Evolutionary conservation across 2,329 filamentous ascomycete species (phyloP).

Genomic region (Cryphonectria parasitica): DNA sequence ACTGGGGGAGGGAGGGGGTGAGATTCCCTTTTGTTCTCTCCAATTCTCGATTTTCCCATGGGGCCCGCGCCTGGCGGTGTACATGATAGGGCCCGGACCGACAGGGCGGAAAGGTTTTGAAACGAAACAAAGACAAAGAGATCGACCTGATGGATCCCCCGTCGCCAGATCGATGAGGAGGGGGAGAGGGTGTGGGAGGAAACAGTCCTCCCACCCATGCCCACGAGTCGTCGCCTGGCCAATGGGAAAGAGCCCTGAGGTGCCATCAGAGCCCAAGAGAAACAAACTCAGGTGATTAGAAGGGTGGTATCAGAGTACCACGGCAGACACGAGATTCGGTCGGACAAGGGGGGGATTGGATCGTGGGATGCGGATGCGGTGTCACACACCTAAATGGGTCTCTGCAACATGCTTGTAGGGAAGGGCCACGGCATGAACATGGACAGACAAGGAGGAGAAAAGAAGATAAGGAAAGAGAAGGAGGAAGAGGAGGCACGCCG

Average conservation of each 20-base stretch:
- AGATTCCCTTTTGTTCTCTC: conserved; percentile 8
- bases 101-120: conserved; percentile 16
- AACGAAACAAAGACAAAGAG: conserved; percentile 16
- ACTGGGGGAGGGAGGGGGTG: background rate
- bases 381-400: background rate
- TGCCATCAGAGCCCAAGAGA: conserved; percentile 7
- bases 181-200: background rate
- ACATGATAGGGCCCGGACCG: background rate
- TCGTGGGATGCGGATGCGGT: conserved; percentile 9
- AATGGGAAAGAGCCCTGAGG: background rate
- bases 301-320: background rate
- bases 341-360: background rate
- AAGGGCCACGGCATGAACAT: background rate
- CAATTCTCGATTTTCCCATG: conserved; percentile 5
- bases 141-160: background rate
- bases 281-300: conserved; percentile 9
- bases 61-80: conserved; percentile 18
- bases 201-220: background rate
- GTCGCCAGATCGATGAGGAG: background rate
- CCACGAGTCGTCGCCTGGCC: background rate
- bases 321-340: conserved; percentile 3
- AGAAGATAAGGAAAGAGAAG: background rate
- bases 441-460: background rate
- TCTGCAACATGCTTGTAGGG: background rate
- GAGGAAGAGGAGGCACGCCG: background rate